These are phyloP conservation scores for Boletus pseudo-olivaceus DNA, from an alignment of 768 basidiomycete species.

Conservation along the genomic window DNA sequence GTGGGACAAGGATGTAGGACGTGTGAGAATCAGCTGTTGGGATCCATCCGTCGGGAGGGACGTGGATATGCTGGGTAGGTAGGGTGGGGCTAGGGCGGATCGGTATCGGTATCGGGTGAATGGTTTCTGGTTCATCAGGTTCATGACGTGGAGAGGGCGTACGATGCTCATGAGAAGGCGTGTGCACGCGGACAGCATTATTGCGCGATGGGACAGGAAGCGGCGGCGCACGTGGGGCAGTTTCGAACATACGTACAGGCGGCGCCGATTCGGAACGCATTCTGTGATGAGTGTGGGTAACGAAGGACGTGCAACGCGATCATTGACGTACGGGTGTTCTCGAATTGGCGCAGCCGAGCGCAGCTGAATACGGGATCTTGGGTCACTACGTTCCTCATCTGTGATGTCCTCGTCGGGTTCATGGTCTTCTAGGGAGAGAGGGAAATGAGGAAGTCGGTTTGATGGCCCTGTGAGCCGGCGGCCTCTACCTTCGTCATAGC, in stretches of 20 bases:
- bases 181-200: slow-evolving; percentile 10
- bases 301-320: neutral
- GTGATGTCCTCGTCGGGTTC: slow-evolving; percentile 11
- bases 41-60: slow-evolving; percentile 28
- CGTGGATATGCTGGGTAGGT: slow-evolving; percentile 1
- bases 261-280: slow-evolving; percentile 27
- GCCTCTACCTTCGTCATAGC: slow-evolving; percentile 28
- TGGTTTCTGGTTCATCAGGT: slow-evolving; percentile 22
- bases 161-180: slow-evolving; percentile 19
- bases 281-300: slow-evolving; percentile 19
- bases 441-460: slow-evolving; percentile 10
- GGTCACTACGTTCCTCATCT: slow-evolving; percentile 23
- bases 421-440: slow-evolving; percentile 10
- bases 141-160: slow-evolving; percentile 9
- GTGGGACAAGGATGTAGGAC: slow-evolving; percentile 20
- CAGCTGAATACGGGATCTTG: slow-evolving; percentile 10
- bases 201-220: slow-evolving; percentile 23
- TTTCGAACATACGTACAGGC: slow-evolving; percentile 22
- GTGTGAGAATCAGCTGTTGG: slow-evolving; percentile 28
- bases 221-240: slow-evolving; percentile 11
- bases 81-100: slow-evolving; percentile 22
- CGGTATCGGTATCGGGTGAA: slow-evolving; percentile 28
- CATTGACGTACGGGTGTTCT: slow-evolving; percentile 23
- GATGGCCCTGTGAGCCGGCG: slow-evolving; percentile 8
- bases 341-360: slow-evolving; percentile 17